Conservation (phyloP, 2,329 filamentous ascomycete genomes). For the Diatrype stigma region DNA sequence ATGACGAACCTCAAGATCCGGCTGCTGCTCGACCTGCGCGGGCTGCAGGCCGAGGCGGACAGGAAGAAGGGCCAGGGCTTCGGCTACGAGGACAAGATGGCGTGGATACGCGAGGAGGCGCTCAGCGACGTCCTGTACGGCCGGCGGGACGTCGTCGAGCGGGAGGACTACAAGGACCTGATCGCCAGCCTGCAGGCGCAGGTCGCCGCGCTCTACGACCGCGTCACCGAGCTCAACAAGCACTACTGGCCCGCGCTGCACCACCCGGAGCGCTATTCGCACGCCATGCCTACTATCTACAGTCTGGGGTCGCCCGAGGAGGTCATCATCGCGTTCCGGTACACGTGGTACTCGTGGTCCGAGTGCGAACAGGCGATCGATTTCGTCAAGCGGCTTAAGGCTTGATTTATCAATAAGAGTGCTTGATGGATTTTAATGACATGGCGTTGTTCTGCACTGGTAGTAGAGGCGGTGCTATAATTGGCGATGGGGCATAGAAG, state of each 20-base stretch:
- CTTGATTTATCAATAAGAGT: no score
- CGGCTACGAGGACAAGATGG: constrained; percentile 15
- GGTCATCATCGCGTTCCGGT: constrained; percentile 10
- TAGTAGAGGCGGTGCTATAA: no score
- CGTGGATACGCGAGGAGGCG: constrained; percentile 14
- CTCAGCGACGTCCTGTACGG: constrained; percentile 12
- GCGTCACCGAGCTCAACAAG: constrained; percentile 8
- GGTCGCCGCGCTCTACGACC: constrained; percentile 3
- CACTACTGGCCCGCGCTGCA: constrained; percentile 15
- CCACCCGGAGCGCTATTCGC: constrained; percentile 10
- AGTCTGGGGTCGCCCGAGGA: constrained; percentile 7
- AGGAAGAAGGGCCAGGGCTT: constrained; percentile 5
- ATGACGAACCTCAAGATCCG: constrained; percentile 16
- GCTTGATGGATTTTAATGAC: no score
- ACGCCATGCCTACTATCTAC: constrained; percentile 3
- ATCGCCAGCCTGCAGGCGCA: constrained; percentile 6
- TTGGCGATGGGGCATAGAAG: no score
- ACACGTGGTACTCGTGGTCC: constrained; percentile 17
- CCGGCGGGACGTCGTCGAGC: constrained; percentile 16
- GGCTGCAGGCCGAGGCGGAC: constrained; percentile 6
- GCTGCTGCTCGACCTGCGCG: constrained; percentile 13
- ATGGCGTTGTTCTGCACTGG: no score
- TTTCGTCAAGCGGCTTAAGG: neutral
- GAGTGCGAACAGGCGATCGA: constrained; percentile 11
- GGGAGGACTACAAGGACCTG: constrained; percentile 7